Conservation (phyloP, 2,329 filamentous ascomycete species). For the Nigrospora oryzae region DNA sequence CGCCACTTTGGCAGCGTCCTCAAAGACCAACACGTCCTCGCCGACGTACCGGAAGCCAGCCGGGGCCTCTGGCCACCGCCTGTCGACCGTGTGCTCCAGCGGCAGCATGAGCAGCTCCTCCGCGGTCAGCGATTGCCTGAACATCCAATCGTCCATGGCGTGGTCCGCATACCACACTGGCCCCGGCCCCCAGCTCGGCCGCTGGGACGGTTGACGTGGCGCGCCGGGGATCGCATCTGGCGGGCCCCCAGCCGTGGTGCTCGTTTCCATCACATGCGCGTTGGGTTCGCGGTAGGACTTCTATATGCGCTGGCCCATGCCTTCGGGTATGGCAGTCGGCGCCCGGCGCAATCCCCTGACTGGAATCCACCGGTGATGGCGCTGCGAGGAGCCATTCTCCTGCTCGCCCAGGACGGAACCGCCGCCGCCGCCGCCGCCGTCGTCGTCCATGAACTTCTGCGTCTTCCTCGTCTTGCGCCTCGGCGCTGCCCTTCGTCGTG, state of each 20-base stretch:
- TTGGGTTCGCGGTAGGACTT: background rate
- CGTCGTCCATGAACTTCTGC: background rate
- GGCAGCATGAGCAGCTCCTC: background rate
- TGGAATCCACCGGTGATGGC: background rate
- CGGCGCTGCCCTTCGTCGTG: background rate
- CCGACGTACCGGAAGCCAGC: background rate
- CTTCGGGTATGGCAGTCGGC: background rate
- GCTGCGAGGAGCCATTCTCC: background rate
- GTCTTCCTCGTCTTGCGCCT: background rate
- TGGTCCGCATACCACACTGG: constrained; percentile 1
- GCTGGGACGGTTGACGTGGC: background rate
- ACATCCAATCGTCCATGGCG: constrained; percentile 1
- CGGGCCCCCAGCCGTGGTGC: background rate
- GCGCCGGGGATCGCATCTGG: too few species aligned
- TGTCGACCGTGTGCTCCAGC: background rate
- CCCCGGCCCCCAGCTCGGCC: background rate
- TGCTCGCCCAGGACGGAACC: background rate
- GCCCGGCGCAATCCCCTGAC: background rate
- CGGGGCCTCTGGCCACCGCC: background rate
- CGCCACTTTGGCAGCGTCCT: background rate
- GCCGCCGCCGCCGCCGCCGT: background rate
- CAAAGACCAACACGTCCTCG: background rate
- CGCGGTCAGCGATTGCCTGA: background rate
- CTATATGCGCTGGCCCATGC: background rate
- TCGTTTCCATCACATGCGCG: background rate